Conservation (phyloP, 768 basidiomycete genomes). For the Neoboletus subvelutipes region DNA sequence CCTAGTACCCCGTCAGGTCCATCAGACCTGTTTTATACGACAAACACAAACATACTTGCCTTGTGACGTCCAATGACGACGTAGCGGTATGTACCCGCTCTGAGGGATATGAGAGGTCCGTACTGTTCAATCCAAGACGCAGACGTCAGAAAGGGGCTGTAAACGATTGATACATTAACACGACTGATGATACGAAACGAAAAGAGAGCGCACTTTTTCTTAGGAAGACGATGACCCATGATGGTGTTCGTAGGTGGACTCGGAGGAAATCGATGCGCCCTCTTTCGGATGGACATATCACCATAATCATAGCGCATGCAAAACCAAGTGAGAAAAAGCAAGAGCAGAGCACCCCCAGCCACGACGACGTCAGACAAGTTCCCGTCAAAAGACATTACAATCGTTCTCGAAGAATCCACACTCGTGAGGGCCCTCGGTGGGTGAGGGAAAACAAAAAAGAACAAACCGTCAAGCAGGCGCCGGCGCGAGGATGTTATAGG, state of each 20-base stretch:
- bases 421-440: too few species aligned
- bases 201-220: conserved; percentile 5
- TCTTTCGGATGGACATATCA: not conserved
- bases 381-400: not conserved
- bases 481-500: not conserved
- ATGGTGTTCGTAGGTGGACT: conserved; percentile 7
- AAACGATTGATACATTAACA: not conserved
- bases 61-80: conserved; percentile 22
- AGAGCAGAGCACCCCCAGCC: not conserved
- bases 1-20: conserved; percentile 30
- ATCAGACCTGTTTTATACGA: not conserved
- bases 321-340: conserved; percentile 3
- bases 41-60: not conserved
- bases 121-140: conserved; percentile 56
- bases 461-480: not conserved
- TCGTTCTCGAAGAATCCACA: not conserved
- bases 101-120: conserved; percentile 55
- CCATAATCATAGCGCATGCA: not conserved
- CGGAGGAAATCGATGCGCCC: conserved; percentile 1
- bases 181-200: not conserved
- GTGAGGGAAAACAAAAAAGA: not conserved
- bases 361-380: not conserved
- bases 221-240: conserved; percentile 1
- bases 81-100: conserved; percentile 38
- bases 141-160: conserved; percentile 24